Conservation (phyloP, 192 early-diverging fungal species). For the Coemansia sp. region DNA sequence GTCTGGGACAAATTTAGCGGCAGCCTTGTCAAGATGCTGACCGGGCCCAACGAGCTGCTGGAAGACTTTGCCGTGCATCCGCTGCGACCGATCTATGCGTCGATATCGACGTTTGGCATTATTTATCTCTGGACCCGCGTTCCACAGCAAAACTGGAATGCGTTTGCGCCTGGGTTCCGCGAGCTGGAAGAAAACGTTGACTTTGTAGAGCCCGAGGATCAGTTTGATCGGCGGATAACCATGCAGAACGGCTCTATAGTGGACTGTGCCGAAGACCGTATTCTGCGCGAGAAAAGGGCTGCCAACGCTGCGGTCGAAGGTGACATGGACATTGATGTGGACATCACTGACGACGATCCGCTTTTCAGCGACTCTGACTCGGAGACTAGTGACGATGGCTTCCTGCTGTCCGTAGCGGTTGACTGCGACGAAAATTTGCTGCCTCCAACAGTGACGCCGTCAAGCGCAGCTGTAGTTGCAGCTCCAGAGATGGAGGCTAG, state of each 20-base stretch:
- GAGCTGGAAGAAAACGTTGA: constrained; percentile 95
- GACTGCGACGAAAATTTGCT: constrained; percentile 9
- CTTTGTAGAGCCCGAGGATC: constrained; percentile 89
- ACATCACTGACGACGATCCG: constrained; percentile 49
- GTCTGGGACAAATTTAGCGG: constrained; percentile 87
- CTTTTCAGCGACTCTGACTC: constrained; percentile 53
- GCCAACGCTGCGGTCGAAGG: constrained; percentile 3
- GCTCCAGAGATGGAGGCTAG: neutral
- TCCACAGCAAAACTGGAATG: constrained; percentile 76
- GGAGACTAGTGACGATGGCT: constrained; percentile 36
- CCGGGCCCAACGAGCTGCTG: constrained; percentile 83
- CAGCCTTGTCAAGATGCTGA: constrained; percentile 85
- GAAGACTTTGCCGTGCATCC: constrained; percentile 86
- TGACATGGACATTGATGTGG: constrained; percentile 29
- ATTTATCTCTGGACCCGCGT: constrained; percentile 92
- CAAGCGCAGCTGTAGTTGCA: constrained; percentile 1
- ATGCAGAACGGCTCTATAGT: constrained; percentile 14
- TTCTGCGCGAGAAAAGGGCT: constrained; percentile 10
- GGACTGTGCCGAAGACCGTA: constrained; percentile 24
- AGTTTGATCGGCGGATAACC: constrained; percentile 70
- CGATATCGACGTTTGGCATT: constrained; percentile 76
- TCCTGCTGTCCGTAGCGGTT: constrained; percentile 36
- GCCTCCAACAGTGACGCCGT: neutral
- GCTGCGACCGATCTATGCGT: constrained; percentile 75
- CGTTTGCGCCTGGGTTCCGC: constrained; percentile 90